Evolutionary conservation across 352 stramenopile genomes (phyloP), one percentile per base, ranked within the genome.

Genomic region (Elongisporangium senticosum): DNA sequence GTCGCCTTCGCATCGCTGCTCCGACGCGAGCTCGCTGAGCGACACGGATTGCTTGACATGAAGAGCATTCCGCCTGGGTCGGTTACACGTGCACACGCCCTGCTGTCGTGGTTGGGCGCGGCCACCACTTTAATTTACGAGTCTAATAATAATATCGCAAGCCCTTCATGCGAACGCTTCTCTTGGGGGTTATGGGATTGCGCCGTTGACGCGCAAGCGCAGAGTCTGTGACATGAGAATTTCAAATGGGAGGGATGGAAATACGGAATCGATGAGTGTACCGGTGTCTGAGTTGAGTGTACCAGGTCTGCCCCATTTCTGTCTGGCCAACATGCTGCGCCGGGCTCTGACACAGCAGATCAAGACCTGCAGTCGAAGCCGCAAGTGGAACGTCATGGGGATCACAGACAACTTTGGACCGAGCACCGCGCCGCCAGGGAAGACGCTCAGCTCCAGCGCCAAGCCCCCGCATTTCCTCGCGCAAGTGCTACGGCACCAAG

Each of bases 11-110:
- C 75, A 63, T 58, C 73, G 74, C 2, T 86, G 75, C 55, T 90
- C 71, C 1, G 68, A 84, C 28, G 73, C 80, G 8, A 77, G 71
- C 40, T 65, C 64, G n/a, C 19, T 64, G 17, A 77, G 68, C 24
- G 71, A 78, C 52, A 80, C 80, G 67, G 74, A 79, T 57, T 83
- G 72, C 67, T 51, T 77, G 53, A 69, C 74, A 60, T 83, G 69
- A 70, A 43, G 33, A 43, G 33, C 33, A 43, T 43, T 43, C 33
- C 33, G 33, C 11, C 33, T 43, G 33, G 33, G 33, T 43, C 33
- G 33, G 33, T 43, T 14, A 14, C 28, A 13, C 33, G 33, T 43
- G 33, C 33, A 43, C 33, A 43, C 33, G 33, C 33, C 33, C 13
- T 17, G 33, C 33, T 37, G 26, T 37, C 26, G 7, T 37, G 26